A percentile compares a stretch with the other conserved stretches of the same genome.
These are phyloP conservation scores for Tuber aestivum DNA, from an alignment of 495 filamentous ascomycete species.

Conservation along the genomic window DNA sequence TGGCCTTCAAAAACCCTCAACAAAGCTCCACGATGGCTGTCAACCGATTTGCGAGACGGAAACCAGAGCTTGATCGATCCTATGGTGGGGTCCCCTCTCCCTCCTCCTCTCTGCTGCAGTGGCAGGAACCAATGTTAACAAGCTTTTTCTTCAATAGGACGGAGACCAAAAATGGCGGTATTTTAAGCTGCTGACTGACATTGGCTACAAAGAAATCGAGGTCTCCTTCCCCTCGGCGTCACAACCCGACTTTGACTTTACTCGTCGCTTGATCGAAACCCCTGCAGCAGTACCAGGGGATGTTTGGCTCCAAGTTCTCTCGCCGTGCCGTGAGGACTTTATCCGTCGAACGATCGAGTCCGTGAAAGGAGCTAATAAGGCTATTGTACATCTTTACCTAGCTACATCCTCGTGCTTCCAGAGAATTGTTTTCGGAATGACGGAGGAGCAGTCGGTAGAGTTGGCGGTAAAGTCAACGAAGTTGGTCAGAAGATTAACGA, in stretches of 20 bases:
- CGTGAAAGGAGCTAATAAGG: constrained; percentile 84
- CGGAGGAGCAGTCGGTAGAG: constrained; percentile 71
- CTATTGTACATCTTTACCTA: constrained; percentile 93
- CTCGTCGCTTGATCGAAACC: constrained; percentile 76
- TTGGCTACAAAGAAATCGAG: constrained; percentile 98
- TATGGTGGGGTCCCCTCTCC: constrained; percentile 57
- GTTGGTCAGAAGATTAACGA: constrained; percentile 82
- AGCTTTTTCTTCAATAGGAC: constrained; percentile 51
- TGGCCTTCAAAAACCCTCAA: constrained; percentile 79
- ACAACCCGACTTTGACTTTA: constrained; percentile 94
- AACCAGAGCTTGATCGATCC: constrained; percentile 85
- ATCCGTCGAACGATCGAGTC: constrained; percentile 87
- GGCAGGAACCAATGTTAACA: not conserved
- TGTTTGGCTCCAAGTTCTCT: constrained; percentile 92
- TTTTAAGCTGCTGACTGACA: constrained; percentile 87
- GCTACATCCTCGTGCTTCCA: constrained; percentile 92
- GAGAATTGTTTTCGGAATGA: constrained; percentile 79
- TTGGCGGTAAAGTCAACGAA: constrained; percentile 82
- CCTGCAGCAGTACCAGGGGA: constrained; percentile 82
- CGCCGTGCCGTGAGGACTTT: constrained; percentile 87
- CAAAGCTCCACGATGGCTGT: constrained; percentile 77
- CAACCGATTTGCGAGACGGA: constrained; percentile 79
- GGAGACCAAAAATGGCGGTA: constrained; percentile 90
- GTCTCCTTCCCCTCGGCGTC: constrained; percentile 92
- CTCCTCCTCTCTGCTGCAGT: not conserved